phyloP scores from a whole-genome alignment of 257 asterid genomes.

The Fraxinus cuspidata region DNA sequence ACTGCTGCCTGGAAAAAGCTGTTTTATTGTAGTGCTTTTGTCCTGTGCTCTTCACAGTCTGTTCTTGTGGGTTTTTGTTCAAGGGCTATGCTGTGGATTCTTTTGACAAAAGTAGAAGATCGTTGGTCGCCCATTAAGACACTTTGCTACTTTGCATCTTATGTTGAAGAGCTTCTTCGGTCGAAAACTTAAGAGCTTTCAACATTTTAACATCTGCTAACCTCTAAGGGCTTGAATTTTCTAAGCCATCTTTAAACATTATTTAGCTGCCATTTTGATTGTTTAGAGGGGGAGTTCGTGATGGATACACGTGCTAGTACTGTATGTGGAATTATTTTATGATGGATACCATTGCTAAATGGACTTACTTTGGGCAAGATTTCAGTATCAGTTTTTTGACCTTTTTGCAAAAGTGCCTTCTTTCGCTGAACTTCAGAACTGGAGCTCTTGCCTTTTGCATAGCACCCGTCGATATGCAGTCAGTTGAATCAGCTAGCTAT shows the following conservation, averaged over 20 bases:
- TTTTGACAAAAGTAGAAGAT: conserved; percentile 45
- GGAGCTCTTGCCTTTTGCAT: conserved; percentile 65
- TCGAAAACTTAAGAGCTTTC: conserved; percentile 43
- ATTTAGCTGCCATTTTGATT: conserved; percentile 38
- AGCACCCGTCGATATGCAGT: conserved; percentile 64
- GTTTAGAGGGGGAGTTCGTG: conserved; percentile 53
- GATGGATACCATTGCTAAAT: conserved; percentile 36
- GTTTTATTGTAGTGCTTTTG: conserved; percentile 37
- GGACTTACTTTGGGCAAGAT: conserved; percentile 35
- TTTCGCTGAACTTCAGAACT: conserved; percentile 62
- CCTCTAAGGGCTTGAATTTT: conserved; percentile 38
- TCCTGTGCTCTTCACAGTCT: conserved; percentile 41
- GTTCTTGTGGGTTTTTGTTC: conserved; percentile 37
- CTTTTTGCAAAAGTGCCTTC: conserved; percentile 60
- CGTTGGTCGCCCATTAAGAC: conserved; percentile 34
- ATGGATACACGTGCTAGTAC: conserved; percentile 37
- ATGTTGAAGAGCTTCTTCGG: conserved; percentile 20
- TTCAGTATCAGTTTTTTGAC: conserved; percentile 62
- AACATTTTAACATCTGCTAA: conserved; percentile 38
- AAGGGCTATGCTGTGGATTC: conserved; percentile 38
- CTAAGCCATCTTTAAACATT: conserved; percentile 30
- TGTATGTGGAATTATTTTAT: conserved; percentile 31
- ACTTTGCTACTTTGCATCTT: conserved; percentile 39
- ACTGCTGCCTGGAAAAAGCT: conserved; percentile 38
- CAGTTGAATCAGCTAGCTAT: conserved; percentile 44